Percentiles rank a stretch among this genome's conserved stretches.
Evolutionary conservation across 257 asterid species (phyloP).

Genomic region (Fraxinus quadrangulata): DNA sequence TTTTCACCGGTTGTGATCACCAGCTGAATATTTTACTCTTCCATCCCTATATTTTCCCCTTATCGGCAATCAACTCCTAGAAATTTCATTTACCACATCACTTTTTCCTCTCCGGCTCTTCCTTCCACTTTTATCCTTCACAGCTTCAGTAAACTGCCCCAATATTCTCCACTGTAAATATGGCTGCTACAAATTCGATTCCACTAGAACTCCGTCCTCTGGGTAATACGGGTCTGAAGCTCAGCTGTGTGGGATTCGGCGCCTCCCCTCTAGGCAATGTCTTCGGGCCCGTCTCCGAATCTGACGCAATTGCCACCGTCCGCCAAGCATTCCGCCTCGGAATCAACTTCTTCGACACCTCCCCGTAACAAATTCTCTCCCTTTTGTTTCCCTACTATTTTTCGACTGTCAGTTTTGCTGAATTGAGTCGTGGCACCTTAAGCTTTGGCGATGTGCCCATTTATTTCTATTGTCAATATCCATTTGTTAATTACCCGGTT

Average conservation of each 20-base stretch:
- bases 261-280: constrained; percentile 98
- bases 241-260: constrained; percentile 89
- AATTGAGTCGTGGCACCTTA: not conserved
- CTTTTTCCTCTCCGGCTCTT: not conserved
- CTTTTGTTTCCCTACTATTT: not conserved
- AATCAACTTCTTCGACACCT: constrained; percentile 93
- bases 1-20: too few relatives aligned
- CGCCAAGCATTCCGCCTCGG: constrained; percentile 78
- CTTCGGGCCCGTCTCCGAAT: constrained; percentile 73
- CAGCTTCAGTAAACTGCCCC: not conserved
- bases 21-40: too few relatives aligned
- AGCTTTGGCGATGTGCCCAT: not conserved
- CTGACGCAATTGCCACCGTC: constrained; percentile 81
- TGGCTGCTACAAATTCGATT: constrained; percentile 27
- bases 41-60: not conserved
- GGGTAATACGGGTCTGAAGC: constrained; percentile 79
- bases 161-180: constrained; percentile 1
- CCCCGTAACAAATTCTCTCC: constrained; percentile 60
- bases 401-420: not conserved
- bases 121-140: not conserved
- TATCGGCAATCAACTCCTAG: not conserved
- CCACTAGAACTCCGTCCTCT: constrained; percentile 72
- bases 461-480: constrained; percentile 1
- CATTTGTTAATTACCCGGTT: not conserved
- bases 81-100: not conserved